A percentile compares a stretch with the other conserved stretches of the same genome.
phyloP scores from a whole-genome alignment of 139 green algal genomes.

The Chlamydomonas sphaeroides region DNA sequence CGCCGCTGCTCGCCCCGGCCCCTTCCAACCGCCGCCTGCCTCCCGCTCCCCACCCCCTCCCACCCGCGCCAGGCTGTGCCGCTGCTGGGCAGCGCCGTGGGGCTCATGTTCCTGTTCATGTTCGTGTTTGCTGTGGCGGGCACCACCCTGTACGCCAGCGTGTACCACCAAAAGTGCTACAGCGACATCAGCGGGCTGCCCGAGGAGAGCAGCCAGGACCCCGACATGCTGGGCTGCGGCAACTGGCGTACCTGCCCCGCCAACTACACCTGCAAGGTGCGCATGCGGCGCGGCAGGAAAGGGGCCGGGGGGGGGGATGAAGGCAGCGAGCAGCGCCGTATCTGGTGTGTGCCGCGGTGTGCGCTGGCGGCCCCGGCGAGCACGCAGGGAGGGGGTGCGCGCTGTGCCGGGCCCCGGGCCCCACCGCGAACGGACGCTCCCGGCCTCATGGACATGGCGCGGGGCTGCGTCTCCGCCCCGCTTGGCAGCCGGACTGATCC shows the following conservation, averaged over 20 bases:
- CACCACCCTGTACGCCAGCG: slow-evolving; percentile 60
- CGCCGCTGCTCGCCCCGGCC: no score
- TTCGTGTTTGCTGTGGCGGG: slow-evolving; percentile 76
- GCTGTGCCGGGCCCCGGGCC: no score
- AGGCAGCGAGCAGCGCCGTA: no score
- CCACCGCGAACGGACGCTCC: no score
- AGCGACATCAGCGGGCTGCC: slow-evolving; percentile 38
- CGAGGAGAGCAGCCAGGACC: slow-evolving; percentile 7
- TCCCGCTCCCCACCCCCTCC: no score
- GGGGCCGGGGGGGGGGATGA: neutral
- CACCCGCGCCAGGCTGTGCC: slow-evolving; percentile 73
- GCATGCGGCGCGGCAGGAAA: neutral
- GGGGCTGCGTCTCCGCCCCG: no score
- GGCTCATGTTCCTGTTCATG: slow-evolving; percentile 75
- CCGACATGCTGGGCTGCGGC: slow-evolving; percentile 40
- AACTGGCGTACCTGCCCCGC: slow-evolving; percentile 51
- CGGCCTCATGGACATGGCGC: no score
- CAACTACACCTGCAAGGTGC: slow-evolving; percentile 61
- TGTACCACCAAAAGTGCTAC: slow-evolving; percentile 70
- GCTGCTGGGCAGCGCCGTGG: slow-evolving; percentile 65
- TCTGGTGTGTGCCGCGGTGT: no score
- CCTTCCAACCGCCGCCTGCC: no score
- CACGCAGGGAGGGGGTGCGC: no score
- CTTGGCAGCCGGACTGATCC: no score
- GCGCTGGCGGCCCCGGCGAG: no score